These are phyloP conservation scores for Tetragonia tetragonoides DNA, from an alignment of 148 eudicot genomes.

Conservation along the genomic window DNA sequence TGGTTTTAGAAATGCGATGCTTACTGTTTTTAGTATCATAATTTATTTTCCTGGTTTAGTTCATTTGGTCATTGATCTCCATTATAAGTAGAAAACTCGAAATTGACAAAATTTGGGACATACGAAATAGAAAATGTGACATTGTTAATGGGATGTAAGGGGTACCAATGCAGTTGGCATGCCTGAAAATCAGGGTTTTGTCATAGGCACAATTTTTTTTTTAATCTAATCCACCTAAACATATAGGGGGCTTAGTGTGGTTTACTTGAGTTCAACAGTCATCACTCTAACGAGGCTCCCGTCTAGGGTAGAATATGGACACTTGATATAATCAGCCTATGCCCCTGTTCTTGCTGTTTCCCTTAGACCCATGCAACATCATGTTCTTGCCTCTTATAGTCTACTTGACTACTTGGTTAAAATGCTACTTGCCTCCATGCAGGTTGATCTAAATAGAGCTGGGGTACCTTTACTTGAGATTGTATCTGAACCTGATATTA, in stretches of 20 bases:
- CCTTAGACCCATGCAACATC: background rate
- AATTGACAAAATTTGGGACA: background rate
- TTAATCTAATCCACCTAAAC: background rate
- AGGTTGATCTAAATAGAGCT: constrained; percentile 98
- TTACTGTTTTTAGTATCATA: background rate
- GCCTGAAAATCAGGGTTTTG: background rate
- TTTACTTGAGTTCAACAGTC: background rate
- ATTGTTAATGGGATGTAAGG: background rate
- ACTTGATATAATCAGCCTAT: background rate
- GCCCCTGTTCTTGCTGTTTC: background rate
- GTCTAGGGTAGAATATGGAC: background rate
- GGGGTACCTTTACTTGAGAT: constrained; percentile 98
- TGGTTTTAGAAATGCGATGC: background rate
- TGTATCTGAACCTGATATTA: constrained; percentile 99
- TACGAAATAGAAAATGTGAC: background rate
- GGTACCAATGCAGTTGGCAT: background rate
- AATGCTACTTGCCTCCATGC: constrained; percentile 19
- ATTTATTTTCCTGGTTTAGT: background rate
- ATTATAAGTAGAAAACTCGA: background rate
- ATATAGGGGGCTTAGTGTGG: background rate
- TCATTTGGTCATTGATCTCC: background rate
- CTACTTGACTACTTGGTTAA: background rate
- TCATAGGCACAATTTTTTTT: background rate
- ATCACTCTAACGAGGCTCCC: background rate
- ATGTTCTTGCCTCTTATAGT: background rate